A percentile compares a stretch with the other conserved stretches of the same genome.
Conservation (phyloP, 805 yeast genomes). For the Kregervanrija fluxuum region DNA sequence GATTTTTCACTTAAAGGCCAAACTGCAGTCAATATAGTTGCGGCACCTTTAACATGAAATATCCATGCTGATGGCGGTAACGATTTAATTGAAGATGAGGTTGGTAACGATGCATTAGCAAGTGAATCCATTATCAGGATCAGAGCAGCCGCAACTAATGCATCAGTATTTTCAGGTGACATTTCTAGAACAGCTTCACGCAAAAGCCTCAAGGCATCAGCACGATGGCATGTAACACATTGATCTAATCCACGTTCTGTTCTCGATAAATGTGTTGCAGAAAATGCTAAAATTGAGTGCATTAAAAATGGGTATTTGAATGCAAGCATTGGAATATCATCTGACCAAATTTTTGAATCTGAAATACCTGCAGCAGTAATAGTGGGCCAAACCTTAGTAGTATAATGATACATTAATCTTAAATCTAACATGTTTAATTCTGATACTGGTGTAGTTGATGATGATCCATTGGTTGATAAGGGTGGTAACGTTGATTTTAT, state of each 20-base stretch:
- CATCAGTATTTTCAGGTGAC: slow-evolving; percentile 81
- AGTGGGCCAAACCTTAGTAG: slow-evolving; percentile 76
- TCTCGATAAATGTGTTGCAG: slow-evolving; percentile 85
- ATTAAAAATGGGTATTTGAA: slow-evolving; percentile 82
- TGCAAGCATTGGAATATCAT: slow-evolving; percentile 82
- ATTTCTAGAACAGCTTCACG: slow-evolving; percentile 84
- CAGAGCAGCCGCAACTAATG: slow-evolving; percentile 86
- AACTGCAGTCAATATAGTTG: slow-evolving; percentile 91
- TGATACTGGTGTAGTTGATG: slow-evolving; percentile 10
- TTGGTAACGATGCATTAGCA: slow-evolving; percentile 77
- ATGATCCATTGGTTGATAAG: slow-evolving; percentile 11
- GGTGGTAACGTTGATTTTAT: slow-evolving; percentile 25
- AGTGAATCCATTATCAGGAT: slow-evolving; percentile 87
- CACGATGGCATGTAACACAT: slow-evolving; percentile 78
- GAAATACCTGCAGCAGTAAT: slow-evolving; percentile 89
- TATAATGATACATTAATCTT: slow-evolving; percentile 79
- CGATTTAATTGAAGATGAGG: slow-evolving; percentile 44
- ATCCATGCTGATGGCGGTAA: slow-evolving; percentile 95
- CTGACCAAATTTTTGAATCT: slow-evolving; percentile 78
- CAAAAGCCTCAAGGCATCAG: slow-evolving; percentile 74
- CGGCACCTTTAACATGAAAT: slow-evolving; percentile 95
- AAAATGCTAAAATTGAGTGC: slow-evolving; percentile 86
- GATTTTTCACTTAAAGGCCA: slow-evolving; percentile 79
- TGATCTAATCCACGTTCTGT: slow-evolving; percentile 70
- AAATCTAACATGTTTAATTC: slow-evolving; percentile 66